Conservation (phyloP, 1,284 basidiomycete species). For the Sphagnurus paluster region DNA sequence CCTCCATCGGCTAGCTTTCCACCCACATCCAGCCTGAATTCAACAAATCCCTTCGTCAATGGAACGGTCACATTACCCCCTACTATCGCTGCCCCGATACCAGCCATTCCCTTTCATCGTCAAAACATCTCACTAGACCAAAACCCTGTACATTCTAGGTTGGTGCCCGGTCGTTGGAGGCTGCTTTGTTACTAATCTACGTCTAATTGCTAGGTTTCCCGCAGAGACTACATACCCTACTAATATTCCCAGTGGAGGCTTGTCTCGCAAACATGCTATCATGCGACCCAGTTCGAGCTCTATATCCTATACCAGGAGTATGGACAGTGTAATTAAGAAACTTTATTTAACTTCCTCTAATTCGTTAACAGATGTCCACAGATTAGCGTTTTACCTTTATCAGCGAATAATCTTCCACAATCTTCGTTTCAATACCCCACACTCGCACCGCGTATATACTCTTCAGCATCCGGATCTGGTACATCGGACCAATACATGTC, state of each 20-base stretch:
- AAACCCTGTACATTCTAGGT: constrained; percentile 37
- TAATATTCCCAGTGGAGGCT: constrained; percentile 20
- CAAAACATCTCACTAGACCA: constrained; percentile 37
- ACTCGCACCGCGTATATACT: constrained; percentile 35
- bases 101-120: constrained; percentile 26
- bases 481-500: constrained; percentile 28
- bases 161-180: constrained; percentile 5
- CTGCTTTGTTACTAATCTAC: neutral
- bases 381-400: constrained; percentile 22
- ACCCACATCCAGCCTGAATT: constrained; percentile 17
- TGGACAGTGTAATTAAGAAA: constrained; percentile 28
- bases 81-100: constrained; percentile 26
- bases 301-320: constrained; percentile 32
- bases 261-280: constrained; percentile 32
- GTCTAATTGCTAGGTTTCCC: constrained; percentile 24
- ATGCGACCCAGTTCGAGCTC: constrained; percentile 29
- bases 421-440: constrained; percentile 44
- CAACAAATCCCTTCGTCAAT: constrained; percentile 23
- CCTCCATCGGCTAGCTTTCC: constrained; percentile 4
- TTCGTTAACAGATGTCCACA: too few relatives aligned
- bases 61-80: constrained; percentile 13
- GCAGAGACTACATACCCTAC: constrained; percentile 32
- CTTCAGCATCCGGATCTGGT: constrained; percentile 28
- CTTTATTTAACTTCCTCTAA: neutral
- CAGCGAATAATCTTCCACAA: constrained; percentile 25